These are phyloP conservation scores for Hanseniaspora mollemarum DNA, from an alignment of 805 yeast genomes.

Conservation along the genomic window DNA sequence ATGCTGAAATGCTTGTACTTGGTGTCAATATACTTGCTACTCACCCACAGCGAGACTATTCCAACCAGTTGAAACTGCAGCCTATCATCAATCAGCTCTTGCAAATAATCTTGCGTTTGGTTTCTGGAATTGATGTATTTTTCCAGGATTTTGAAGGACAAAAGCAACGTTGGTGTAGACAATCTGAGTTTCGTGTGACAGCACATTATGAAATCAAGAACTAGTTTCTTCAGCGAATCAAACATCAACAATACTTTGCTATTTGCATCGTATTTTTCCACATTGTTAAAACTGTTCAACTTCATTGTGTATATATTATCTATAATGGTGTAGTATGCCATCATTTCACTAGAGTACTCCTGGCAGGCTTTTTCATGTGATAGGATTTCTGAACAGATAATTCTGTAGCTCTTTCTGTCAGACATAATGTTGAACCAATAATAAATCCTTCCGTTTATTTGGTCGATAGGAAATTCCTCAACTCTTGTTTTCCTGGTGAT, in stretches of 20 bases:
- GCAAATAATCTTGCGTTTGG: background rate
- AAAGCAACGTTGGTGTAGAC: constrained; percentile 52
- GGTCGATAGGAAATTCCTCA: too few relatives aligned
- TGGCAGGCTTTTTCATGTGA: constrained; percentile 15
- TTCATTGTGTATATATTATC: constrained; percentile 1
- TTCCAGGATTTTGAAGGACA: constrained; percentile 64
- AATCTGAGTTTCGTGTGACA: constrained; percentile 52
- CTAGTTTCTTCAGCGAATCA: constrained; percentile 54
- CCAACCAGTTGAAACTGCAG: constrained; percentile 54
- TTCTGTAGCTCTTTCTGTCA: background rate
- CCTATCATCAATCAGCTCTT: constrained; percentile 13
- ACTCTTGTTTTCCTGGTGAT: too few relatives aligned
- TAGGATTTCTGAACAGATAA: constrained; percentile 9
- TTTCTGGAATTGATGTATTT: constrained; percentile 45
- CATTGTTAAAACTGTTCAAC: background rate
- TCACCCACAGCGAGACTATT: constrained; percentile 80
- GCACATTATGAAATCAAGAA: constrained; percentile 74
- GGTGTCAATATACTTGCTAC: constrained; percentile 63
- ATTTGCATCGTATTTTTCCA: background rate
- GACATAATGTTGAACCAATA: too few relatives aligned
- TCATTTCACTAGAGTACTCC: constrained; percentile 14
- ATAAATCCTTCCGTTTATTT: too few relatives aligned
- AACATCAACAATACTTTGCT: constrained; percentile 16
- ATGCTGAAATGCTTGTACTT: constrained; percentile 51
- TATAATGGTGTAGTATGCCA: background rate